A percentile compares a stretch with the other conserved stretches of the same genome.
phyloP scores from a whole-genome alignment of 768 basidiomycete species.

The Podaxis rugospora region DNA sequence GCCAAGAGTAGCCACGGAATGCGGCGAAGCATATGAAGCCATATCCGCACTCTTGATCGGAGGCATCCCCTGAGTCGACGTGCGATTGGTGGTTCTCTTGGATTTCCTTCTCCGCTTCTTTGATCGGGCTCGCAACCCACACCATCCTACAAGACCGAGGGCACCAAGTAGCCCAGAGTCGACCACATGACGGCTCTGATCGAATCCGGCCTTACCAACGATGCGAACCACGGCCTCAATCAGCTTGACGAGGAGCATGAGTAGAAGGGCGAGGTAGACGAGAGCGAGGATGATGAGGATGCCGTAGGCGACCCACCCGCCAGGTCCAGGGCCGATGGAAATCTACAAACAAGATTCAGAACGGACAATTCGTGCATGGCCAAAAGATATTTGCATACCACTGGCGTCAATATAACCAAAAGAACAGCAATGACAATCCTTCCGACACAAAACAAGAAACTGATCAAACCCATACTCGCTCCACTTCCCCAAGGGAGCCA shows the following conservation, averaged over 20 bases:
- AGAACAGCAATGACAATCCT: conserved; percentile 88
- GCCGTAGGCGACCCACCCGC: conserved; percentile 93
- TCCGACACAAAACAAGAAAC: conserved; percentile 89
- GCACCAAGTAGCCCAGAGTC: conserved; percentile 89
- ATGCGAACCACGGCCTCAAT: conserved; percentile 81
- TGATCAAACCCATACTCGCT: conserved; percentile 94
- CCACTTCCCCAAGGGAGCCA: conserved; percentile 98
- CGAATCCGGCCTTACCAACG: conserved; percentile 74
- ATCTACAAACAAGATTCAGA: conserved; percentile 48
- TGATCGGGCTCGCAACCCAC: conserved; percentile 32
- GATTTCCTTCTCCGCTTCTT: conserved; percentile 16
- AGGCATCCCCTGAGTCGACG: conserved; percentile 3
- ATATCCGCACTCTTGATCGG: conserved; percentile 30
- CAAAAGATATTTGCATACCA: conserved; percentile 46
- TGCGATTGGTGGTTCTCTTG: conserved; percentile 2
- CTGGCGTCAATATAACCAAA: conserved; percentile 84
- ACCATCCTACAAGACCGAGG: conserved; percentile 67
- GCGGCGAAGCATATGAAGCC: conserved; percentile 47
- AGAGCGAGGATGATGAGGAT: conserved; percentile 80
- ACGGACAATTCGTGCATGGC: background rate
- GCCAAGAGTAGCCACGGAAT: conserved; percentile 19
- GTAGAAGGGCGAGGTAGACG: conserved; percentile 75
- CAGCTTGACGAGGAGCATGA: conserved; percentile 83
- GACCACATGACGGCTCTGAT: conserved; percentile 71
- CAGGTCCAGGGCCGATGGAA: conserved; percentile 72